Conservation (phyloP, 176 grass and related monocot genomes). For the Oryza punctata region DNA sequence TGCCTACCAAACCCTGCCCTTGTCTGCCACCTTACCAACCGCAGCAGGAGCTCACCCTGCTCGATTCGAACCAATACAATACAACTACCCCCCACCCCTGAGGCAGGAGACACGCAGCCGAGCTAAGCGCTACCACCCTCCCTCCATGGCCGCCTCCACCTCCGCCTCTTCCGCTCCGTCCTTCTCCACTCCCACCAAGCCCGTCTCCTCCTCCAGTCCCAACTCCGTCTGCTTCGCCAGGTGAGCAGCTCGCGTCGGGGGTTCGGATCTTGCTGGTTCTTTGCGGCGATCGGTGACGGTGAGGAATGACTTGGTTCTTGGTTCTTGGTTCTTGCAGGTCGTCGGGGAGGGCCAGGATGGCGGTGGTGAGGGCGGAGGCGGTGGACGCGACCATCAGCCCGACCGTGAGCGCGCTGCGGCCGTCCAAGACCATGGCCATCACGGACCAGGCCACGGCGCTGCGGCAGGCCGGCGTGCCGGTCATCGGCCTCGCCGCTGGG, state of each 20-base stretch:
- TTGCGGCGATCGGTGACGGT: neutral
- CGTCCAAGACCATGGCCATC: conserved; percentile 74
- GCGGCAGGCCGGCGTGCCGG: conserved; percentile 55
- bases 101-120: neutral
- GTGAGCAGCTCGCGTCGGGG: conserved; percentile 19
- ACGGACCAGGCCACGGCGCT: conserved; percentile 72
- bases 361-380: conserved; percentile 29
- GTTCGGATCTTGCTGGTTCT: neutral
- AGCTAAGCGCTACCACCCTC: neutral
- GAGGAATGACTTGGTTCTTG: neutral
- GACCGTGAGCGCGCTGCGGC: conserved; percentile 57
- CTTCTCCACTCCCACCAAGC: conserved; percentile 4
- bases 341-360: conserved; percentile 8
- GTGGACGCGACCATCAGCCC: conserved; percentile 56
- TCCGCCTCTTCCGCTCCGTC: conserved; percentile 22
- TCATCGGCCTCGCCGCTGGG: conserved; percentile 73
- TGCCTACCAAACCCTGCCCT: neutral
- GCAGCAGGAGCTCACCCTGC: too few species aligned
- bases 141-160: neutral
- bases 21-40: neutral
- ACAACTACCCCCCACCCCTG: too few species aligned
- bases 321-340: conserved; percentile 29
- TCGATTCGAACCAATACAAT: too few species aligned
- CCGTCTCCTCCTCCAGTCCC: neutral
- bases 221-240: conserved; percentile 36